Evolutionary conservation across 2,329 filamentous ascomycete genomes (phyloP).

Genomic region (Fusarium humuli): DNA sequence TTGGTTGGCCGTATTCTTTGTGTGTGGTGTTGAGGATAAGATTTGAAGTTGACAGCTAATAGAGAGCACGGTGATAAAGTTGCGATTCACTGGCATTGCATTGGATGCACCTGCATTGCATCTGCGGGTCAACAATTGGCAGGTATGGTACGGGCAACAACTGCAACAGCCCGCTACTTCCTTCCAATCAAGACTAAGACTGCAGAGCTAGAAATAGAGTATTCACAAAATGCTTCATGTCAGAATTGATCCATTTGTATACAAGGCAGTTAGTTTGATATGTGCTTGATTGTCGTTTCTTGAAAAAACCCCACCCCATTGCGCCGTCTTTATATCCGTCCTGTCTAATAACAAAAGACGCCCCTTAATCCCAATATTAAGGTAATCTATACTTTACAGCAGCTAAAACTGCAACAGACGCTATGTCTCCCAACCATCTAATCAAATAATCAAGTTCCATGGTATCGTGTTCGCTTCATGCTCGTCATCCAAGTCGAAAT

Average conservation of each 20-base stretch:
- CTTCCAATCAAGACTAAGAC: neutral
- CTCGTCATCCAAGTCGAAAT: neutral
- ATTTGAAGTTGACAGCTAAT: neutral
- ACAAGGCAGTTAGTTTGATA: neutral
- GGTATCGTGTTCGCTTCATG: slow-evolving; percentile 22
- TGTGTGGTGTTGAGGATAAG: neutral
- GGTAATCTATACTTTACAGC: neutral
- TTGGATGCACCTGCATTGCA: neutral
- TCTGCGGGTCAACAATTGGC: slow-evolving; percentile 6
- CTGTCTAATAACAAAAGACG: slow-evolving; percentile 26
- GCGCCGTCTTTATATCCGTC: slow-evolving; percentile 20
- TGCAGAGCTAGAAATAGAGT: neutral
- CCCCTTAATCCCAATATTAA: neutral
- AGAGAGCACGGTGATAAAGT: neutral
- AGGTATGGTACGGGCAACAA: neutral
- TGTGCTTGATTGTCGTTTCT: neutral
- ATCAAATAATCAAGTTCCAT: neutral
- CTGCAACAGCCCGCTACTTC: neutral
- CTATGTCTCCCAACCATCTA: neutral
- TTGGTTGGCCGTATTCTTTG: neutral
- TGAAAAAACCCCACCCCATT: neutral
- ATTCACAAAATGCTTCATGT: neutral
- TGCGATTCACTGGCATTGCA: neutral
- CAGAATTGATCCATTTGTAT: neutral
- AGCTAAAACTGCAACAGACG: slow-evolving; percentile 19